These are phyloP conservation scores for Sanghuangporus baumii DNA, from an alignment of 1,284 basidiomycete genomes.

Conservation along the genomic window DNA sequence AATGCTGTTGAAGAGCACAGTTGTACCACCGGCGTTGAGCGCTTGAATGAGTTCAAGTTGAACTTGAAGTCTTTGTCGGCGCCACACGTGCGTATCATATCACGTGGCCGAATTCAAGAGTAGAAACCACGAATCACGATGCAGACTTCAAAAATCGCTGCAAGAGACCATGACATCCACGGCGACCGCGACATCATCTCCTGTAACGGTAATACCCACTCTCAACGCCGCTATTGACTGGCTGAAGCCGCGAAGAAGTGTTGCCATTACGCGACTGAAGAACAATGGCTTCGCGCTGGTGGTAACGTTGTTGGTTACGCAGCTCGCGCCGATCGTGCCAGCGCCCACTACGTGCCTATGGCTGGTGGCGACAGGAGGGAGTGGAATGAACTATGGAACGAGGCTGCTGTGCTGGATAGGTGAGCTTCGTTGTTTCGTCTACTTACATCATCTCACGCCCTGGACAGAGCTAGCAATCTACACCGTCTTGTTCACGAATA, in stretches of 20 bases:
- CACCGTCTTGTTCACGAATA: conserved; percentile 11
- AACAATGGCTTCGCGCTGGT: conserved; percentile 17
- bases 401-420: conserved; percentile 14
- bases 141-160: no score
- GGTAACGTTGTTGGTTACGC: conserved; percentile 9
- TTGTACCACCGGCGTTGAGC: no score
- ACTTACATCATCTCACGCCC: not conserved
- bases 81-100: no score
- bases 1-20: no score
- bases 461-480: conserved; percentile 13
- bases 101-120: no score
- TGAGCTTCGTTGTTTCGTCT: not conserved
- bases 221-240: conserved; percentile 4
- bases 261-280: conserved; percentile 14
- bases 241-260: conserved; percentile 16
- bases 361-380: conserved; percentile 6
- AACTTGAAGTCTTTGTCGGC: no score
- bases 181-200: not conserved
- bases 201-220: not conserved
- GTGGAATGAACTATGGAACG: not conserved
- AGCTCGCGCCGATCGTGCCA: conserved; percentile 11
- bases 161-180: not conserved
- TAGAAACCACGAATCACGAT: no score
- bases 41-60: no score
- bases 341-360: conserved; percentile 13